A percentile compares a stretch with the other conserved stretches of the same genome.
Conservation (phyloP, 345 rosid genomes). For the Erucastrum elatum region DNA sequence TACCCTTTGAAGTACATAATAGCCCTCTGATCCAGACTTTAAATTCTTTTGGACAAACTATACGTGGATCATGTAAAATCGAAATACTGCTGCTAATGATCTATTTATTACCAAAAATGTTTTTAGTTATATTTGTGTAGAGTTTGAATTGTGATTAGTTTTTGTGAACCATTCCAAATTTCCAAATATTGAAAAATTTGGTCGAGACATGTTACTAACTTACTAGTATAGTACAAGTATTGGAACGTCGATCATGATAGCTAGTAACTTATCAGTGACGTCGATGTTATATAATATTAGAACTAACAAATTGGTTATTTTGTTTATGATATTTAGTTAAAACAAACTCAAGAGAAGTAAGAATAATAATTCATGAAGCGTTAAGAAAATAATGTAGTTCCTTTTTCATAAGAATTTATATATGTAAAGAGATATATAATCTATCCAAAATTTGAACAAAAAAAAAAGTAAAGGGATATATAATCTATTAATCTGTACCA, state of each 20-base stretch:
- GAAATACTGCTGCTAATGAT: background rate
- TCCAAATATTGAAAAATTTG: background rate
- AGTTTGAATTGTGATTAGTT: background rate
- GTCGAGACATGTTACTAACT: too few species aligned
- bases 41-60: background rate
- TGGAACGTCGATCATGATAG: background rate
- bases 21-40: background rate
- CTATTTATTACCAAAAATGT: background rate
- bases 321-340: background rate
- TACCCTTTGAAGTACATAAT: background rate
- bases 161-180: background rate
- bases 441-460: too few species aligned
- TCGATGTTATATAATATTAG: background rate
- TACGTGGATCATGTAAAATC: background rate
- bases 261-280: background rate
- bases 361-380: background rate
- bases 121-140: background rate
- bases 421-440: too few species aligned
- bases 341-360: background rate
- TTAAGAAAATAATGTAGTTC: too few species aligned
- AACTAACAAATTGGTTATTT: background rate
- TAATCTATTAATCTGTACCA: too few species aligned
- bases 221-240: background rate
- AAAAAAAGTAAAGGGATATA: too few species aligned
- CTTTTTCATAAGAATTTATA: too few species aligned